phyloP scores from a whole-genome alignment of 2,329 filamentous ascomycete species.

The Rhinocladiella mackenziei region DNA sequence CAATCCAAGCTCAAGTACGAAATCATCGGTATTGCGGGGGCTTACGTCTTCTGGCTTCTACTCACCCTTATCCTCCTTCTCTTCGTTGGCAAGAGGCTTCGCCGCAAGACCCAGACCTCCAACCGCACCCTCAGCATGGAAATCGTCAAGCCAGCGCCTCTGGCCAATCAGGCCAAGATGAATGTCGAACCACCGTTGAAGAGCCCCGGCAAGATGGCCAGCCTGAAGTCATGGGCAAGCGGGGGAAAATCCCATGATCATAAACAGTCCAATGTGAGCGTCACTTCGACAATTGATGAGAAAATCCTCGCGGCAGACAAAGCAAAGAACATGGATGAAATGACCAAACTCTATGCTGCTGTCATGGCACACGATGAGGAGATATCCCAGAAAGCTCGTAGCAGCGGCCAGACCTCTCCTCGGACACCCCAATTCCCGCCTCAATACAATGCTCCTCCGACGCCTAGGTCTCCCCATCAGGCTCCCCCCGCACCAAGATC shows the following conservation, averaged over 20 bases:
- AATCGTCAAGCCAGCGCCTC: slow-evolving; percentile 48
- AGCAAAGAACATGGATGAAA: slow-evolving; percentile 70
- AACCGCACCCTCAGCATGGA: slow-evolving; percentile 53
- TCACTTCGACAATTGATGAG: slow-evolving; percentile 67
- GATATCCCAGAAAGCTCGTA: slow-evolving; percentile 32
- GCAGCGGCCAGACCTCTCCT: slow-evolving; percentile 24
- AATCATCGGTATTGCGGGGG: slow-evolving; percentile 76
- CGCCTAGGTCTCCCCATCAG: slow-evolving; percentile 30
- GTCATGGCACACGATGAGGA: slow-evolving; percentile 81
- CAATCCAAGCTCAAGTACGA: slow-evolving; percentile 69
- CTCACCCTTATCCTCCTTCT: slow-evolving; percentile 66
- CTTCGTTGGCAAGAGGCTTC: slow-evolving; percentile 55
- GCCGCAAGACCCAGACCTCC: slow-evolving; percentile 50
- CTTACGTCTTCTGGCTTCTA: slow-evolving; percentile 74
- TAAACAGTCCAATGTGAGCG: slow-evolving; percentile 53
- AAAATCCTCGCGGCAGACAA: slow-evolving; percentile 70
- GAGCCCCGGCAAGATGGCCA: slow-evolving; percentile 38
- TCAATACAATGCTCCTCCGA: slow-evolving; percentile 29
- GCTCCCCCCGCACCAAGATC: slow-evolving; percentile 14
- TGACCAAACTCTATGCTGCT: slow-evolving; percentile 86
- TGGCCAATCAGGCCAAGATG: slow-evolving; percentile 17
- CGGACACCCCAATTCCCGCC: slow-evolving; percentile 18
- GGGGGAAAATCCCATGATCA: slow-evolving; percentile 35
- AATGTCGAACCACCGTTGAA: slow-evolving; percentile 26
- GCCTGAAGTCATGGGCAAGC: slow-evolving; percentile 40